Percentiles rank a stretch among this genome's conserved stretches.
Evolutionary conservation across 352 stramenopile genomes (phyloP).

Genomic region (Phytophthora chlamydospora): DNA sequence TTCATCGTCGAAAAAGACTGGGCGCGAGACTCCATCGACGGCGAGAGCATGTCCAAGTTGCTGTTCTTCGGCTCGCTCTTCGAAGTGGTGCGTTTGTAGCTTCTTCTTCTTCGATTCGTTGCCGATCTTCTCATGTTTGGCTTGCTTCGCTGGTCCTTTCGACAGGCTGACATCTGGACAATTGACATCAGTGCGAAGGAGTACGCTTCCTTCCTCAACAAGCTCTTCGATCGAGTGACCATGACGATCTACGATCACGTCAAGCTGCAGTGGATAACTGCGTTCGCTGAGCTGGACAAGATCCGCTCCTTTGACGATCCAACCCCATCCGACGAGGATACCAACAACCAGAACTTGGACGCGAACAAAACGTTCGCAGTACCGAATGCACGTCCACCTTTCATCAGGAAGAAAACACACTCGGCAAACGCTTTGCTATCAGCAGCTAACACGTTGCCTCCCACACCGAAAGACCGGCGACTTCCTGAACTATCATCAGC

Average conservation of each 20-base stretch:
- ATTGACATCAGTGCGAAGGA: conserved; percentile 63
- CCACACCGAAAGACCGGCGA: conserved; percentile 3
- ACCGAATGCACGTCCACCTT: conserved; percentile 14
- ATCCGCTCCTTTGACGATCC: conserved; percentile 68
- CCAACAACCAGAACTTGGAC: conserved; percentile 18
- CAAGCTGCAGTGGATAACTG: conserved; percentile 68
- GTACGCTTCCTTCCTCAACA: conserved; percentile 73
- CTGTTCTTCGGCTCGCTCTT: conserved; percentile 75
- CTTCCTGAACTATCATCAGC: conserved; percentile 20
- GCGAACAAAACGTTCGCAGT: conserved; percentile 5
- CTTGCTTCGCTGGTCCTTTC: background rate
- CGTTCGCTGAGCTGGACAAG: conserved; percentile 74
- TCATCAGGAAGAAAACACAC: conserved; percentile 20
- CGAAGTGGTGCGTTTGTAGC: conserved; percentile 56
- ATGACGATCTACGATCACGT: conserved; percentile 77
- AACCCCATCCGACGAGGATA: conserved; percentile 16
- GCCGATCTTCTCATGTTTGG: background rate
- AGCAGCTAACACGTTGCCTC: background rate
- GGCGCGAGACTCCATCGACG: conserved; percentile 55
- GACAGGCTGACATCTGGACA: conserved; percentile 81
- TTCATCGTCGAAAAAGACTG: conserved; percentile 85
- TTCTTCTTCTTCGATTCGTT: background rate
- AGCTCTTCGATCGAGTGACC: conserved; percentile 81
- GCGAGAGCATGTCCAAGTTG: conserved; percentile 58
- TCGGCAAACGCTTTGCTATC: conserved; percentile 16